Percentiles rank a stretch among this genome's conserved stretches.
These are phyloP conservation scores for Sanguinoderma infundibulare DNA, from an alignment of 1,284 basidiomycete genomes.

Conservation along the genomic window DNA sequence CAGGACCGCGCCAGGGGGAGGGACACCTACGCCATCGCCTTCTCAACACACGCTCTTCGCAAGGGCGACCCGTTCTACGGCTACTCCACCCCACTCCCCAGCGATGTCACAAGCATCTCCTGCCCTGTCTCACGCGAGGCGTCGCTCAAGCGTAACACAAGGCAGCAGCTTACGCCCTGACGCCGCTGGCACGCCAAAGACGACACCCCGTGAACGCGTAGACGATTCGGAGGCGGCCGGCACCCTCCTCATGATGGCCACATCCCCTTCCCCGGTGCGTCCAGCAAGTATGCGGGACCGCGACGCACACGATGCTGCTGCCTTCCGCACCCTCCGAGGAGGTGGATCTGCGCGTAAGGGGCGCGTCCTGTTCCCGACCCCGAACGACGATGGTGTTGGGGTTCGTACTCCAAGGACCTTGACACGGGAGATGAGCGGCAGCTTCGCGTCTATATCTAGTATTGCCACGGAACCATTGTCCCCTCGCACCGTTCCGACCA, in stretches of 20 bases:
- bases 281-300: conserved; percentile 48
- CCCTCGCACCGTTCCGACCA: conserved; percentile 21
- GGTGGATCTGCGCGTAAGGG: conserved; percentile 56
- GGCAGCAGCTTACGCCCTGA: conserved; percentile 27
- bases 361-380: conserved; percentile 64
- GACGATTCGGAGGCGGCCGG: conserved; percentile 78
- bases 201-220: conserved; percentile 32
- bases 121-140: conserved; percentile 19
- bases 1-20: conserved; percentile 42
- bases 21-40: conserved; percentile 35
- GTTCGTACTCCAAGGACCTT: conserved; percentile 25
- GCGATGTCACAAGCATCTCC: conserved; percentile 23
- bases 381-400: conserved; percentile 35
- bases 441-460: conserved; percentile 35
- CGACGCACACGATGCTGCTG: conserved; percentile 55
- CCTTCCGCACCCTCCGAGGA: conserved; percentile 58
- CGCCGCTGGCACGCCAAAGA: conserved; percentile 32
- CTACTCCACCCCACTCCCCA: conserved; percentile 34
- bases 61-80: conserved; percentile 31
- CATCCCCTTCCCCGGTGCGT: conserved; percentile 79
- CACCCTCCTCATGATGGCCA: conserved; percentile 79
- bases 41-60: conserved; percentile 37
- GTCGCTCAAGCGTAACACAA: conserved; percentile 26
- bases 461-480: conserved; percentile 29
- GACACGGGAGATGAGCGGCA: conserved; percentile 36